Evolutionary conservation across 257 asterid genomes (phyloP), one percentile per base, ranked within the genome.

Genomic region (Solanum appendiculatum): DNA sequence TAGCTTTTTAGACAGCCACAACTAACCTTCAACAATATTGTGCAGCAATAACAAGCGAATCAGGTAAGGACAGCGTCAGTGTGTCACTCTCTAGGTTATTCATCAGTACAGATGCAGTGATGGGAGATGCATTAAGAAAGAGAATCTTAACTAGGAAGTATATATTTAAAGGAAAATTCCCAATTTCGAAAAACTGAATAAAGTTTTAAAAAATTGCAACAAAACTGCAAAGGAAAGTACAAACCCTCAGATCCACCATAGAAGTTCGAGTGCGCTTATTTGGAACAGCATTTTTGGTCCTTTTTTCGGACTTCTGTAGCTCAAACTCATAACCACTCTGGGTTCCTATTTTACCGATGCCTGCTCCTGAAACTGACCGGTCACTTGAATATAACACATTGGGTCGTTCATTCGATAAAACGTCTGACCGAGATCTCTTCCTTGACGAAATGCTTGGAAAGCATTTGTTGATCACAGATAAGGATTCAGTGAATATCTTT

Each of bases 191-290:
- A 78, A 42, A 78, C 39, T 25, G 64, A 42, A 87, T 14, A 64
- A 83, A 27, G 36, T 68, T 74, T 51, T 10, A 20, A 72, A 44
- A 44, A 27, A 78, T 42, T 78, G 63, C 84, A 78, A 44, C 44
- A 69, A 36, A 87, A 70, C 46, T 18, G 42, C n/a, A 83, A 40
- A 42, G 23, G 36, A 75, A 90, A 37, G 58, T 39, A 90, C 96
- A 88, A 88, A 94, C 98, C 96, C 94, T 92, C 84, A 91, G 89
- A 88, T 93, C 98, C 85, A 90, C 91, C 96, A 94, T 88, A 89
- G 98, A 96, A 73, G 98, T 96, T 90, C 99, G 95, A 85, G 99
- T 92, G 39, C 99, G 98, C 92, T 95, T 96, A 93, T 89, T 95
- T 88, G 96, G 98, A 84, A 92, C 90, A 86, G 91, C 83, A 91